Evolutionary conservation across 148 eudicot genomes (phyloP).

Genomic region (Persicaria maculosa): DNA sequence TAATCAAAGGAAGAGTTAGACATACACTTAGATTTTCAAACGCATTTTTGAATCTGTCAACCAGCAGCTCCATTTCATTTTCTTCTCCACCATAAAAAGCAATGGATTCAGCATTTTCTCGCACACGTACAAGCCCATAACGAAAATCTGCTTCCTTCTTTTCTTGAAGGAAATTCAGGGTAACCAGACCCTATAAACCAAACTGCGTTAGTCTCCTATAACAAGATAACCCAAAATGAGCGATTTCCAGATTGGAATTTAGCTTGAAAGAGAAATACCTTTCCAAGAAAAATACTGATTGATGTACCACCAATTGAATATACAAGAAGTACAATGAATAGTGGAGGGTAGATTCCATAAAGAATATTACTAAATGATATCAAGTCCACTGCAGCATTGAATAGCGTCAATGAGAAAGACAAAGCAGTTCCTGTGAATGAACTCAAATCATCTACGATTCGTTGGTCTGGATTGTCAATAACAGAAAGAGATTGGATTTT

Average conservation of each 20-base stretch:
- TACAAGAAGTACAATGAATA: constrained; percentile 63
- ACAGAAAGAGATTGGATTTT: constrained; percentile 82
- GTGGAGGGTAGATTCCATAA: constrained; percentile 86
- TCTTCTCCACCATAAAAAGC: constrained; percentile 91
- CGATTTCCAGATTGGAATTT: background rate
- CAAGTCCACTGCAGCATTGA: constrained; percentile 81
- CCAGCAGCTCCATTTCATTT: constrained; percentile 74
- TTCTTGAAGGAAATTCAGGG: constrained; percentile 81
- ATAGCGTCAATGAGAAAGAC: constrained; percentile 68
- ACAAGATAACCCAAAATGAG: background rate
- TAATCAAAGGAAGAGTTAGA: background rate
- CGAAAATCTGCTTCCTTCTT: constrained; percentile 93
- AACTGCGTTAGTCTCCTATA: constrained; percentile 9
- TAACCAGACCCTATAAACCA: constrained; percentile 58
- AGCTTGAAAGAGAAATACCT: constrained; percentile 32
- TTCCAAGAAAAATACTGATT: constrained; percentile 67
- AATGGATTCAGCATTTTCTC: constrained; percentile 97
- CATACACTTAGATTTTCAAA: constrained; percentile 78
- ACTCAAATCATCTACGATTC: constrained; percentile 90
- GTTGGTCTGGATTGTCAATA: constrained; percentile 94
- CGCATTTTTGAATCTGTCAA: constrained; percentile 78
- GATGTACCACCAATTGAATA: constrained; percentile 88
- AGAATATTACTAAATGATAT: constrained; percentile 86
- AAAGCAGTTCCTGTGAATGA: constrained; percentile 88
- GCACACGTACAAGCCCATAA: constrained; percentile 86